Base-by-base conservation (phyloP, 2,329 filamentous ascomycete genomes). In the Diaporthe destruens region DNA sequence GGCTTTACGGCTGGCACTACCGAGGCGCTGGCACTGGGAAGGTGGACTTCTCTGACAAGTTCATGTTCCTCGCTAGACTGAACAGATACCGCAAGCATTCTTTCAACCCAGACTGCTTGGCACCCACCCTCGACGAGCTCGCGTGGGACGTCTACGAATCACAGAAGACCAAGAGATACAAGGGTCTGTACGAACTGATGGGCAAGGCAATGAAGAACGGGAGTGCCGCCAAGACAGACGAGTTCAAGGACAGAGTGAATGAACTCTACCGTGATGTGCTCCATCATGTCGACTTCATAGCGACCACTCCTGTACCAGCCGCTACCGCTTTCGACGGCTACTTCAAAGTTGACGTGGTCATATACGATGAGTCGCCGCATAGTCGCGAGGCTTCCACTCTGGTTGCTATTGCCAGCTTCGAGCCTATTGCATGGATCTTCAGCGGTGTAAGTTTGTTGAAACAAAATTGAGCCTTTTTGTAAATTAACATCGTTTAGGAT, bases 341-440 rank as follows among this genome's bases (percentile, higher is more conserved):
- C 8, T 94, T 95, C 42, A 92, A 93, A 75, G 94, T 94, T 0
- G 93, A 96, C 76, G 91, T 97, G 75, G 90, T 96, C 0, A 95
- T 97, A 78, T 93, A 97, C 75, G 94, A 95, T 55, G 94, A 97
- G 80, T 83, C 84, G 0, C 83, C 84, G 0, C 85, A 87, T 56
- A 84, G 84, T 0, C 77, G 85, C 20, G 85, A 87, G 74, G 77
- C 86, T 0, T 85, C 85, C 0, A 83, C 82, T 0, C 75, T 87
- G 23, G 85, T 87, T 1, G 80, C 85, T 0, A 77, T 87, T 25
- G 84, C 84, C 0, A 83, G 81, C 36, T 86, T 82, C 59, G 79
- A 80, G 2, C 84, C 85, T 0, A 73, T 80, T 2, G 82, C 80
- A 0, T 87, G 84, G 84, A 83, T 87, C 2, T 82, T 85, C 57